Evolutionary conservation across 441 rosid genomes (phyloP).

Genomic region (Brassica hybrid): DNA sequence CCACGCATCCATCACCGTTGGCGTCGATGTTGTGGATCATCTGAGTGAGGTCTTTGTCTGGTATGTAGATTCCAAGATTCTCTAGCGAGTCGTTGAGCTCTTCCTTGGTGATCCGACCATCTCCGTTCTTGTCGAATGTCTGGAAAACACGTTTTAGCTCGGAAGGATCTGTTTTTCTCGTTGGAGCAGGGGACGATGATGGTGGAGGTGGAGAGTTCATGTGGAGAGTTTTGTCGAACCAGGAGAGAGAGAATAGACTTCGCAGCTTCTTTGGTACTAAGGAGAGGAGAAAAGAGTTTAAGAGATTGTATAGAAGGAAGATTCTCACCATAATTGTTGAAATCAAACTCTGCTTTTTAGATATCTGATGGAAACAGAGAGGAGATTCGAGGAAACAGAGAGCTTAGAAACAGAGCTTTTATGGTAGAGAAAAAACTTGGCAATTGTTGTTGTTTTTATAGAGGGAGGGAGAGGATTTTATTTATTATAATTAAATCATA

Average conservation of each 20-base stretch:
- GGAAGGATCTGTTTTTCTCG: slow-evolving; percentile 50
- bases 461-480: slow-evolving; percentile 5
- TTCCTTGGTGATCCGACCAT: slow-evolving; percentile 65
- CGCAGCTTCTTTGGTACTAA: slow-evolving; percentile 55
- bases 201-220: slow-evolving; percentile 25
- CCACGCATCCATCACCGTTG: slow-evolving; percentile 77
- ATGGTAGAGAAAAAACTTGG: slow-evolving; percentile 28
- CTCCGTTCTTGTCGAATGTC: slow-evolving; percentile 79
- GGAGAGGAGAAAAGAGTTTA: slow-evolving; percentile 47
- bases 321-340: slow-evolving; percentile 44
- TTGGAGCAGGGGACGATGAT: background rate
- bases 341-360: background rate
- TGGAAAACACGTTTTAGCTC: slow-evolving; percentile 68
- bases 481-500: slow-evolving; percentile 6
- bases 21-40: slow-evolving; percentile 74
- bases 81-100: slow-evolving; percentile 70
- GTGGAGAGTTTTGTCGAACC: slow-evolving; percentile 39
- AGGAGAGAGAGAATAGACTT: slow-evolving; percentile 46
- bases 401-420: slow-evolving; percentile 33
- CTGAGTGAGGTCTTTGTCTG: slow-evolving; percentile 61
- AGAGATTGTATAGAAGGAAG: slow-evolving; percentile 50
- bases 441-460: slow-evolving; percentile 8
- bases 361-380: slow-evolving; percentile 26
- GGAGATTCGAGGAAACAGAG: background rate
- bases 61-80: slow-evolving; percentile 75